A percentile compares a stretch with the other conserved stretches of the same genome.
phyloP scores from a whole-genome alignment of 495 filamentous ascomycete species.

The Penicillium crystallinum region DNA sequence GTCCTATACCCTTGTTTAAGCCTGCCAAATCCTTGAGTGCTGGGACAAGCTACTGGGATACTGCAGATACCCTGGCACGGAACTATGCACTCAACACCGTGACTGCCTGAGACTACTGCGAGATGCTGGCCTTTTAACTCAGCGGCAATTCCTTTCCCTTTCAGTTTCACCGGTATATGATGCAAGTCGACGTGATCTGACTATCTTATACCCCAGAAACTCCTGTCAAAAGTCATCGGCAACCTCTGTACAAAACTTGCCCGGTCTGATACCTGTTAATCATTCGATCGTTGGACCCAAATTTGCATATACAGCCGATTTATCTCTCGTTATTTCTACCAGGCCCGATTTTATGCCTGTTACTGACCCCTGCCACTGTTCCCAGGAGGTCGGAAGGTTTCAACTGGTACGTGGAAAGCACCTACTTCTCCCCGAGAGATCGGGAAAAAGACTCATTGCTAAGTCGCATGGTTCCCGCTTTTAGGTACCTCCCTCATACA shows the following conservation, averaged over 20 bases:
- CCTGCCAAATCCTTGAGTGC: slow-evolving; percentile 11
- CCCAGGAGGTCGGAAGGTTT: background rate
- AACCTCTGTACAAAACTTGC: background rate
- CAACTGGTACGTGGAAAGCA: slow-evolving; percentile 8
- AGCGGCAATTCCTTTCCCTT: slow-evolving; percentile 13
- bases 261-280: background rate
- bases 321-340: background rate
- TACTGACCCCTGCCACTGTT: background rate
- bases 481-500: background rate
- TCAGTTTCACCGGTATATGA: slow-evolving; percentile 11
- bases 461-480: background rate
- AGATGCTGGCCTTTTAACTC: slow-evolving; percentile 29
- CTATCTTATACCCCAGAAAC: slow-evolving; percentile 4
- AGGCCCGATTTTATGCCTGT: background rate
- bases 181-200: slow-evolving; percentile 11
- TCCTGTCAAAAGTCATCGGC: background rate
- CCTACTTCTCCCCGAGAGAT: background rate
- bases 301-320: background rate
- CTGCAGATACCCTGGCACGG: slow-evolving; percentile 32
- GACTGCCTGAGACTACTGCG: slow-evolving; percentile 28
- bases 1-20: slow-evolving; percentile 4
- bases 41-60: slow-evolving; percentile 26
- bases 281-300: background rate
- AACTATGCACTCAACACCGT: slow-evolving; percentile 23
- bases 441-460: background rate